Evolutionary conservation across 1,139 yeast genomes (phyloP).

Genomic region (Kodamaea ohmeri): DNA sequence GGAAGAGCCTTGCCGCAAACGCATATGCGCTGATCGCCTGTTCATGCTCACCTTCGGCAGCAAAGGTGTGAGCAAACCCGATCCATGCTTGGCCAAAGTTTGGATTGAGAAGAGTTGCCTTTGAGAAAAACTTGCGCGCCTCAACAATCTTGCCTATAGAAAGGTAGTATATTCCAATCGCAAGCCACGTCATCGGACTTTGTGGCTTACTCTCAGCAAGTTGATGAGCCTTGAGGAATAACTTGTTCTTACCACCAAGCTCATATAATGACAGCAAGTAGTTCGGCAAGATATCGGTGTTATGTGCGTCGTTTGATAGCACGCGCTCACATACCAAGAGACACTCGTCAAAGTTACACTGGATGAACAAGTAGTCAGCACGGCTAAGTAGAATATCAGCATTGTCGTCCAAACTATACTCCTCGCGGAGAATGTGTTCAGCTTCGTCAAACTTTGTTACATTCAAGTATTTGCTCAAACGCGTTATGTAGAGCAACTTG

Average conservation of each 20-base stretch:
- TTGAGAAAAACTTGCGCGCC: constrained; percentile 84
- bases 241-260: constrained; percentile 74
- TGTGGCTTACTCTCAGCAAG: constrained; percentile 84
- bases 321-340: constrained; percentile 67
- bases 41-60: constrained; percentile 96
- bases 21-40: constrained; percentile 98
- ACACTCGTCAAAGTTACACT: constrained; percentile 80
- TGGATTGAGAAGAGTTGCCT: constrained; percentile 85
- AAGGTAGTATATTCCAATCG: constrained; percentile 88
- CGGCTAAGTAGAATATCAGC: constrained; percentile 66
- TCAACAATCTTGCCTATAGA: constrained; percentile 72
- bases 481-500: constrained; percentile 68
- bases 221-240: constrained; percentile 80
- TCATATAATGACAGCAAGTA: constrained; percentile 86
- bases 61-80: constrained; percentile 97
- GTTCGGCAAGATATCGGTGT: constrained; percentile 71
- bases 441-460: constrained; percentile 62
- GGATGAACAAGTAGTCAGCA: constrained; percentile 72
- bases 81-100: constrained; percentile 97
- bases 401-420: constrained; percentile 66
- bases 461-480: constrained; percentile 72
- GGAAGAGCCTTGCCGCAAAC: constrained; percentile 89
- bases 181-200: constrained; percentile 84
- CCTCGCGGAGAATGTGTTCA: constrained; percentile 62
- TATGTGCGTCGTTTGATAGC: constrained; percentile 63